A percentile compares a stretch with the other conserved stretches of the same genome.
These are phyloP conservation scores for Mortierella claussenii DNA, from an alignment of 192 early-diverging fungal species.

Conservation along the genomic window DNA sequence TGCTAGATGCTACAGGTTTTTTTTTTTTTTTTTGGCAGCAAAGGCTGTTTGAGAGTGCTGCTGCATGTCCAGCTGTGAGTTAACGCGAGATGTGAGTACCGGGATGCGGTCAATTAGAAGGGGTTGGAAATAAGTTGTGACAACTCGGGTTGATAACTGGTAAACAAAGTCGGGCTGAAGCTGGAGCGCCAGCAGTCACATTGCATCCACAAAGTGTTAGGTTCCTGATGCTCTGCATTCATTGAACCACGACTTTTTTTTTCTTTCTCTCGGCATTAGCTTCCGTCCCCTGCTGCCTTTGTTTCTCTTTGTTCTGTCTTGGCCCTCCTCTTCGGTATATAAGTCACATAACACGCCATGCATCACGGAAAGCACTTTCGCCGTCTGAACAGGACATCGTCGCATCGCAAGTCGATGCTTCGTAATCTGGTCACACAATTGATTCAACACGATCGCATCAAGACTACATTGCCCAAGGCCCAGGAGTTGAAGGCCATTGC, in stretches of 20 bases:
- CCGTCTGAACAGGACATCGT: conserved; percentile 70
- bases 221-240: neutral
- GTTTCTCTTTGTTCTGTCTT: conserved; percentile 1
- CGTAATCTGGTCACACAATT: conserved; percentile 87
- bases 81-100: too few species aligned
- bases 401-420: conserved; percentile 81
- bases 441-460: conserved; percentile 88
- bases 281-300: neutral
- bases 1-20: too few species aligned
- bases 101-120: too few species aligned
- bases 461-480: conserved; percentile 94
- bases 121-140: too few species aligned
- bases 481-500: conserved; percentile 87
- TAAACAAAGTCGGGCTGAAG: neutral
- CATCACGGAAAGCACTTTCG: conserved; percentile 67
- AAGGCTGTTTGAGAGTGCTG: too few species aligned
- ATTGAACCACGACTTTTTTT: neutral
- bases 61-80: too few species aligned
- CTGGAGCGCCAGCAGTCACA: too few species aligned
- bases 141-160: too few species aligned
- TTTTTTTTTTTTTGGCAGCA: too few species aligned
- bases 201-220: neutral
- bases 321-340: neutral
- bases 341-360: conserved; percentile 38
- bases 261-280: neutral